Evolutionary conservation across 2,329 filamentous ascomycete species (phyloP).

Genomic region (Ceratocystiopsis sp.): DNA sequence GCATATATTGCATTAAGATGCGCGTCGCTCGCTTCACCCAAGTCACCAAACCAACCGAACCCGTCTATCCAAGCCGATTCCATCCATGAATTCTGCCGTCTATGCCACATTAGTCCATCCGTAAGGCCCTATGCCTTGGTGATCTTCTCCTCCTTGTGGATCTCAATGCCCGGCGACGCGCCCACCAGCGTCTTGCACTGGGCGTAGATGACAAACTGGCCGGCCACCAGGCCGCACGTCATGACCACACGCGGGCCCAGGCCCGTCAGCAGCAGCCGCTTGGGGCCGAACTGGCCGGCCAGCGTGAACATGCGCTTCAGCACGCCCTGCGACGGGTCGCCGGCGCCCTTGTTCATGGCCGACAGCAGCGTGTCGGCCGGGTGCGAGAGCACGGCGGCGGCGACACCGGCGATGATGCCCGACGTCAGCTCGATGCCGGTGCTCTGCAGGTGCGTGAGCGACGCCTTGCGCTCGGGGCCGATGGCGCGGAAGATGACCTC

Average conservation of each 20-base stretch:
- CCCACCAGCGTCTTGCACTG: slow-evolving; percentile 36
- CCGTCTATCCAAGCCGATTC: no score
- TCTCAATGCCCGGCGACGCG: slow-evolving; percentile 32
- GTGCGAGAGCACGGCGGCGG: slow-evolving; percentile 75
- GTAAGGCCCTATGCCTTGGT: background rate
- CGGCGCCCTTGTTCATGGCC: slow-evolving; percentile 37
- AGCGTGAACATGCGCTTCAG: slow-evolving; percentile 35
- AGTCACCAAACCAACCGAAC: no score
- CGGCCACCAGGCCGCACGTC: slow-evolving; percentile 34
- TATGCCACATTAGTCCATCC: background rate
- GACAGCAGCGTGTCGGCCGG: slow-evolving; percentile 55
- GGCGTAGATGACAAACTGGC: slow-evolving; percentile 38
- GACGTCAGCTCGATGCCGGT: slow-evolving; percentile 75
- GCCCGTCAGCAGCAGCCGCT: slow-evolving; percentile 27
- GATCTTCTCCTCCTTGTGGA: slow-evolving; percentile 27
- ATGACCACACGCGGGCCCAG: slow-evolving; percentile 34
- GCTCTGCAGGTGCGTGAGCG: slow-evolving; percentile 51
- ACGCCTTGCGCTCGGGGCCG: slow-evolving; percentile 49
- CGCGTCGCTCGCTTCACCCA: no score
- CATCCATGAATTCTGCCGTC: no score
- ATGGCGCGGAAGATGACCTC: slow-evolving; percentile 56
- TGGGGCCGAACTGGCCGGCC: slow-evolving; percentile 32
- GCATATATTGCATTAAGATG: no score
- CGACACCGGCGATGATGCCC: slow-evolving; percentile 75
- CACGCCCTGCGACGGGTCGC: slow-evolving; percentile 28